Base-by-base conservation (phyloP, 805 yeast species). In the Kodamaea kaohsiungensis region DNA sequence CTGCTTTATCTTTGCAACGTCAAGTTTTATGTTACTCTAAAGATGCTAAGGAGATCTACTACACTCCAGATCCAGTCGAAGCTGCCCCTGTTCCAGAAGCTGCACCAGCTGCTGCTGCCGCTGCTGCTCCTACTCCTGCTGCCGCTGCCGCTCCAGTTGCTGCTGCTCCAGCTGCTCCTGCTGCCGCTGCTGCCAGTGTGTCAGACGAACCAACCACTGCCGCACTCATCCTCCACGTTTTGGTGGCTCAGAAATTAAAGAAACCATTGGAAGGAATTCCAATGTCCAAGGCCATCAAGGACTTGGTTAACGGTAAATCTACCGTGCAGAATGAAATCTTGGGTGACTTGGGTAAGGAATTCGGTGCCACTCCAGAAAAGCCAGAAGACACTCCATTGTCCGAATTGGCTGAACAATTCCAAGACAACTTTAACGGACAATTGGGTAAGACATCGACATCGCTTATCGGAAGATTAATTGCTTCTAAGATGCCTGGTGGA, bases 401-500 rank as follows among this genome's bases (percentile, higher is more conserved):
- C 68, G 99, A 95, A 75, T 85, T 95, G 71, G 98, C 98, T 48
- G 98, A 91, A 68, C 86, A 84, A 65, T 90, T 95, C 84, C 97
- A 93, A 78, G 97, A 91, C 60, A 78, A 92, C 25, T 95, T 91
- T 79, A 69, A 77, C 61, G 98, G 98, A 62, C 81, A 85, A 60
- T 83, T 95, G 61, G 99, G 99, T 71, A 95, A 95, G 73, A 96
- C 92, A 67, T 88, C 98, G 1, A 76, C 91, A 39, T 88, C 97
- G 27, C 82, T 95, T 65, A 80, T 93, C 59, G 89, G 96, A 59
- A 87, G 98, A 76, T 81, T 95, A 67, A 88, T 92, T 79, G 86
- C 98, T 9, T 88, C 98, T 27, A 95, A 95, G 79, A 95, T 95
- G 98, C 98, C 99, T 52, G 99, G 99, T 82, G 99, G 99, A 17